Percentiles rank a stretch among this genome's conserved stretches.
phyloP scores from a whole-genome alignment of 225 moss, liverwort and hornwort species.

The Antitrichia curtipendula region DNA sequence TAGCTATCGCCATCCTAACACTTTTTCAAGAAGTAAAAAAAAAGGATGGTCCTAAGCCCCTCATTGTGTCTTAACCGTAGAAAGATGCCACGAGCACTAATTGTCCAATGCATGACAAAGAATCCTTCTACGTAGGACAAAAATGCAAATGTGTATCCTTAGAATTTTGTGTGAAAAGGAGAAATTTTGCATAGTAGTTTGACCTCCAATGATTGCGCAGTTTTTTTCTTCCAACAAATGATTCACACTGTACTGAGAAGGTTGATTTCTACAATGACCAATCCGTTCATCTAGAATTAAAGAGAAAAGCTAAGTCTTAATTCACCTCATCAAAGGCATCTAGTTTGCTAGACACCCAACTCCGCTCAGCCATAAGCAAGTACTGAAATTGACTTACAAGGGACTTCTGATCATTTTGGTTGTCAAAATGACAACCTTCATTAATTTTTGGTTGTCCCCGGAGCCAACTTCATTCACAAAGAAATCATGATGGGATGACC shows the following conservation, averaged over 20 bases:
- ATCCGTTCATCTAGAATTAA: accelerated
- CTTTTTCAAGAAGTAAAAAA: too few relatives aligned
- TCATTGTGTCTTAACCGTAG: accelerated
- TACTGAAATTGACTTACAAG: neutral
- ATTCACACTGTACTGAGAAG: accelerated
- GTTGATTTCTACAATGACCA: neutral
- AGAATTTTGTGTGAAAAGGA: neutral
- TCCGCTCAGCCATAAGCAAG: neutral
- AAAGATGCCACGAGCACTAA: accelerated
- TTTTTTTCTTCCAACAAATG: neutral
- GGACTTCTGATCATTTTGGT: neutral
- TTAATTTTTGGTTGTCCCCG: accelerated
- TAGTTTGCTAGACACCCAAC: accelerated
- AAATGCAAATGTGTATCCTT: neutral
- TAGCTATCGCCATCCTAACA: too few relatives aligned
- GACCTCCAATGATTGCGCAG: neutral
- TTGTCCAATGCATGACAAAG: accelerated
- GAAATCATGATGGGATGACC: accelerated
- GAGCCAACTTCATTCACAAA: neutral
- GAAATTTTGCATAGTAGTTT: neutral
- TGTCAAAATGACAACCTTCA: neutral
- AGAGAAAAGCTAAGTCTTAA: neutral
- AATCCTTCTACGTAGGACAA: neutral
- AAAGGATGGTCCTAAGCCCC: accelerated
- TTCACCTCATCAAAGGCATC: too few relatives aligned